phyloP scores from a whole-genome alignment of 176 grass and related monocot species.

The Ensete glaucum region DNA sequence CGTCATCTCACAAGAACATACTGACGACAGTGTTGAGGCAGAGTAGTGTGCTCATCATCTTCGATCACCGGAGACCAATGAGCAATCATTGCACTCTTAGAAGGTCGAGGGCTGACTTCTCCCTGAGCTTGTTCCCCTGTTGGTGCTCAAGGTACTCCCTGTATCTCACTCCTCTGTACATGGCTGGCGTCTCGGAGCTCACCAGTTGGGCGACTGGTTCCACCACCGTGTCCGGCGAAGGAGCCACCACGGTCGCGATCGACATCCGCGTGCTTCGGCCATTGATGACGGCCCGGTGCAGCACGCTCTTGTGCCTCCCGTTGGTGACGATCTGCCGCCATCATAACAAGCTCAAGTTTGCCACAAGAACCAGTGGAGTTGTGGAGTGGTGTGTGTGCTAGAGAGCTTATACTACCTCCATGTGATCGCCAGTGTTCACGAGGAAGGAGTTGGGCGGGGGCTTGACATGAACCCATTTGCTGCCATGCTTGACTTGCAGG shows the following conservation, averaged over 20 bases:
- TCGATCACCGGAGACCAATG: no score
- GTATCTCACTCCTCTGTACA: slow-evolving; percentile 49
- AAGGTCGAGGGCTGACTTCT: slow-evolving; percentile 41
- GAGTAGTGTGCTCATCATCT: no score
- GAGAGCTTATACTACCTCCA: slow-evolving; percentile 43
- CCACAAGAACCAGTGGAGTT: no score
- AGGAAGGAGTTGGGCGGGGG: slow-evolving; percentile 54
- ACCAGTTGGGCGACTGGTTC: slow-evolving; percentile 43
- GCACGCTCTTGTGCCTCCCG: slow-evolving; percentile 46
- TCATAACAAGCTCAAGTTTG: neutral
- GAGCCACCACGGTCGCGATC: slow-evolving; percentile 39
- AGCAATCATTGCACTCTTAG: slow-evolving; percentile 18
- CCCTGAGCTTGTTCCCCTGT: slow-evolving; percentile 38
- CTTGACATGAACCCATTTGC: slow-evolving; percentile 44
- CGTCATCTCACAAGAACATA: no score
- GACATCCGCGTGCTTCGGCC: slow-evolving; percentile 47
- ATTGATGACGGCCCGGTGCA: slow-evolving; percentile 54
- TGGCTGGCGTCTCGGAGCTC: slow-evolving; percentile 4
- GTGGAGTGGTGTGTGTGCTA: no score
- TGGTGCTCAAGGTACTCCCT: slow-evolving; percentile 55
- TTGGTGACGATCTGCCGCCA: slow-evolving; percentile 60
- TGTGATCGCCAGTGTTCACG: slow-evolving; percentile 64
- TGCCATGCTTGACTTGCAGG: slow-evolving; percentile 46
- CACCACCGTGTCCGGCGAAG: slow-evolving; percentile 41
- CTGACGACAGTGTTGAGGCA: no score